Evolutionary conservation across 2,329 filamentous ascomycete genomes (phyloP).

Genomic region (Exophiala xenobiotica): DNA sequence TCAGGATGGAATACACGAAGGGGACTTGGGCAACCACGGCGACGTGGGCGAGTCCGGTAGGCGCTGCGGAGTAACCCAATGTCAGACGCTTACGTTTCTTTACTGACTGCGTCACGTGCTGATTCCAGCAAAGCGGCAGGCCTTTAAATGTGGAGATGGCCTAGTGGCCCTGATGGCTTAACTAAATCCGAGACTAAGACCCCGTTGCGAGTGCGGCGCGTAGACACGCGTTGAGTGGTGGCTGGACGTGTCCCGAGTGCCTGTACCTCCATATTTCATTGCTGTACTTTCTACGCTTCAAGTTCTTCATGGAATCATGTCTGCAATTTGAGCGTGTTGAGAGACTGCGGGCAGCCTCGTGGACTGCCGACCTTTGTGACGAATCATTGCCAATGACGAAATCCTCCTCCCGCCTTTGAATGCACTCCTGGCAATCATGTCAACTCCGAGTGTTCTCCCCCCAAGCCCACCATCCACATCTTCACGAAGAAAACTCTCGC

Average conservation of each 20-base stretch:
- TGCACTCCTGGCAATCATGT: conserved; percentile 20
- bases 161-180: too few relatives aligned
- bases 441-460: conserved; percentile 29
- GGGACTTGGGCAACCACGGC: too few relatives aligned
- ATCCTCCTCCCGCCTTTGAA: background rate
- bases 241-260: conserved; percentile 2
- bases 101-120: too few relatives aligned
- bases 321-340: background rate
- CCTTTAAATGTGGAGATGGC: too few relatives aligned
- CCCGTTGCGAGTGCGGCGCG: conserved; percentile 1
- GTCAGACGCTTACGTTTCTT: too few relatives aligned
- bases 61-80: too few relatives aligned
- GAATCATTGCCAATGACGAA: conserved; percentile 1
- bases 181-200: background rate
- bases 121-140: too few relatives aligned
- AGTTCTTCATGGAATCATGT: conserved; percentile 7
- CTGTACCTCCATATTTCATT: background rate
- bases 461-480: conserved; percentile 30
- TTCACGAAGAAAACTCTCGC: conserved; percentile 15
- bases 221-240: conserved; percentile 6
- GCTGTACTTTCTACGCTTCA: background rate
- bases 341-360: conserved; percentile 21
- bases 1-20: too few relatives aligned
- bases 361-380: background rate
- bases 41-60: too few relatives aligned